These are phyloP conservation scores for Thelonectria discophora DNA, from an alignment of 2,329 filamentous ascomycete genomes.

Conservation along the genomic window DNA sequence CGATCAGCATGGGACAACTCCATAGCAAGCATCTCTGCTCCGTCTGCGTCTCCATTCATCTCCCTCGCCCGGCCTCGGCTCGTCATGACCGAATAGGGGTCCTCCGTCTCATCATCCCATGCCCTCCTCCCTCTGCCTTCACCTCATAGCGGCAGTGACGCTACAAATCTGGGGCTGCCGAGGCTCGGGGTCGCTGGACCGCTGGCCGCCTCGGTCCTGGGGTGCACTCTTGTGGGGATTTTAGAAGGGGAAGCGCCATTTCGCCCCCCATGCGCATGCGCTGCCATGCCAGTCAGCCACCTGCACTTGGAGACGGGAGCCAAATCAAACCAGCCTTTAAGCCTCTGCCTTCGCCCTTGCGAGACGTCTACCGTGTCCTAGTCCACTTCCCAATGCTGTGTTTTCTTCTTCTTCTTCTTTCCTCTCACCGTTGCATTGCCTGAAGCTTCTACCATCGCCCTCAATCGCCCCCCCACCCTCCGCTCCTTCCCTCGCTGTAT, in stretches of 20 bases:
- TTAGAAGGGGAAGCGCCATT: neutral
- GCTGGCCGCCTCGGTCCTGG: conserved; percentile 36
- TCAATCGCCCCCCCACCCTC: neutral
- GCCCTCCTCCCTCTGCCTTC: neutral
- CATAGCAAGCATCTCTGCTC: conserved; percentile 10
- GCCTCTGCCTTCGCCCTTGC: no score
- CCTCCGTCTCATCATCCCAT: neutral
- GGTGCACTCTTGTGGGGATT: conserved; percentile 15
- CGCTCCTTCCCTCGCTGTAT: conserved; percentile 10
- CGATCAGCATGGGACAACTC: conserved; percentile 13
- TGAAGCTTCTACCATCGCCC: no score
- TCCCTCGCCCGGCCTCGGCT: conserved; percentile 34
- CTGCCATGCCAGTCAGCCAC: conserved; percentile 16
- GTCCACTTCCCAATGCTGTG: neutral
- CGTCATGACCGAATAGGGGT: conserved; percentile 29
- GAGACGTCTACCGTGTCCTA: no score
- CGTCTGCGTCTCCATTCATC: conserved; percentile 1
- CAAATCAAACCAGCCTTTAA: conserved; percentile 12
- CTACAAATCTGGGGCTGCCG: conserved; percentile 44
- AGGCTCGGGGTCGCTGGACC: conserved; percentile 33
- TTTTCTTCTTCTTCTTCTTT: neutral
- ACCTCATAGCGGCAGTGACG: conserved; percentile 15
- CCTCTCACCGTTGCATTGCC: neutral
- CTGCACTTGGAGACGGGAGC: neutral
- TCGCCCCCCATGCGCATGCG: neutral